These are phyloP conservation scores for Nitzschia sp. DNA, from an alignment of 108 stramenopile species.

Conservation along the genomic window DNA sequence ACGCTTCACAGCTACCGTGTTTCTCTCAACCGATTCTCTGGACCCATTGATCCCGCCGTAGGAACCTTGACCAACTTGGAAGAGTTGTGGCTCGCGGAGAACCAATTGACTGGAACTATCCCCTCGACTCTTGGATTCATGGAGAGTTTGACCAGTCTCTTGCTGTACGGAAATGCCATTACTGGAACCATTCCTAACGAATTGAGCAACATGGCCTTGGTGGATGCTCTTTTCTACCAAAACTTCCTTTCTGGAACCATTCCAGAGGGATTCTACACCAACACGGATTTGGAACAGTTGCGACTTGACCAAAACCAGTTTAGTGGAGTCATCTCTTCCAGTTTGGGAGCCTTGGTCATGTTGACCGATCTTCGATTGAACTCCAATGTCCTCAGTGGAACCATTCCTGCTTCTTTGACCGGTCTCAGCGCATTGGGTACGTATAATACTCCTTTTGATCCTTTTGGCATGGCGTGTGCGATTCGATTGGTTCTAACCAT, in stretches of 20 bases:
- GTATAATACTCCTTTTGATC: too few relatives aligned
- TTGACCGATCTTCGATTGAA: conserved; percentile 38
- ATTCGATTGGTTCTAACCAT: conserved; percentile 5
- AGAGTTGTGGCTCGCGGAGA: conserved; percentile 38
- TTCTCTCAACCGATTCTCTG: conserved; percentile 30
- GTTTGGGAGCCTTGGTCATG: conserved; percentile 19
- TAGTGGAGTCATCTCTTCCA: conserved; percentile 38
- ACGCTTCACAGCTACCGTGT: conserved; percentile 27
- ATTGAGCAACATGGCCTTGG: conserved; percentile 27
- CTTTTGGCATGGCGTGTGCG: background rate
- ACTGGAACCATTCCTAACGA: conserved; percentile 38
- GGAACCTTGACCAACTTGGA: conserved; percentile 1
- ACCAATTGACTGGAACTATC: conserved; percentile 37
- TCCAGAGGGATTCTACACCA: conserved; percentile 26
- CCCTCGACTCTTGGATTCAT: conserved; percentile 27
- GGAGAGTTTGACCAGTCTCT: conserved; percentile 25
- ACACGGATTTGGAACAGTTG: conserved; percentile 21
- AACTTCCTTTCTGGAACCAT: conserved; percentile 46
- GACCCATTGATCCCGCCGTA: conserved; percentile 16
- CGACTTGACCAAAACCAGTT: conserved; percentile 46
- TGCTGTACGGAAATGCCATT: conserved; percentile 30
- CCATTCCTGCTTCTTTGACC: conserved; percentile 37
- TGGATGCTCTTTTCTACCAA: conserved; percentile 25
- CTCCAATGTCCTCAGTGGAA: conserved; percentile 37
- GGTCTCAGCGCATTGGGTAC: conserved; percentile 27